phyloP scores from a whole-genome alignment of 371 early-diverging fungal genomes.

The Mitosporidium daphniae region DNA sequence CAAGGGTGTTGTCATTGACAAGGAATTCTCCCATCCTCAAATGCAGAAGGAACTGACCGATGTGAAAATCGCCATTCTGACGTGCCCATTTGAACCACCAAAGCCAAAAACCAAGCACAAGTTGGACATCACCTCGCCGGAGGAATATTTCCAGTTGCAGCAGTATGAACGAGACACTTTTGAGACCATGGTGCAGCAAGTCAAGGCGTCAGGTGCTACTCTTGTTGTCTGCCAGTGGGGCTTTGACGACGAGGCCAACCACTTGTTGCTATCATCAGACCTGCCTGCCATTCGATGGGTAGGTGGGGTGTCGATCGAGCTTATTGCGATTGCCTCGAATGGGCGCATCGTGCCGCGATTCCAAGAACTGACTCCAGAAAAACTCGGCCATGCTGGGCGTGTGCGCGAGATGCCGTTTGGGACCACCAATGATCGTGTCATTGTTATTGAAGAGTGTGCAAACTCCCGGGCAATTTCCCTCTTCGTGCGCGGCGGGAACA shows the following conservation, averaged over 20 bases:
- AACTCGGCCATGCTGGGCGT: conserved; percentile 65
- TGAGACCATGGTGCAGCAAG: conserved; percentile 68
- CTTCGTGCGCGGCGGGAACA: conserved; percentile 89
- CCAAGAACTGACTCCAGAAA: conserved; percentile 54
- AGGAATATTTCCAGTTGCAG: conserved; percentile 81
- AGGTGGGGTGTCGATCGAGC: conserved; percentile 30
- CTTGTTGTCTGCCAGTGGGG: conserved; percentile 99
- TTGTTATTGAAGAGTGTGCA: conserved; percentile 90
- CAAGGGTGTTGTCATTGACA: conserved; percentile 88
- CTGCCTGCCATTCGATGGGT: conserved; percentile 99
- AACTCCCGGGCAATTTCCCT: conserved; percentile 87
- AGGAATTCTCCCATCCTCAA: conserved; percentile 97
- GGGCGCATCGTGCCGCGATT: conserved; percentile 96
- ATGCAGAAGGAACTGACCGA: conserved; percentile 83
- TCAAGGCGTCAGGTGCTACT: conserved; percentile 87
- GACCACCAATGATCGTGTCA: conserved; percentile 88
- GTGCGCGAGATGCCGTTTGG: conserved; percentile 80
- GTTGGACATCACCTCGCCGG: conserved; percentile 76
- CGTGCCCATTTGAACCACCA: conserved; percentile 99
- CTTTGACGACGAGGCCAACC: conserved; percentile 99
- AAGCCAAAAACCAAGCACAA: conserved; percentile 99
- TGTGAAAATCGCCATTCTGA: conserved; percentile 87
- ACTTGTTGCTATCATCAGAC: conserved; percentile 77
- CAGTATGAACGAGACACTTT: conserved; percentile 81
- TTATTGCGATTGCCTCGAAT: conserved; percentile 91